These are phyloP conservation scores for Simplicillium sp. DNA, from an alignment of 2,329 filamentous ascomycete genomes.

Conservation along the genomic window DNA sequence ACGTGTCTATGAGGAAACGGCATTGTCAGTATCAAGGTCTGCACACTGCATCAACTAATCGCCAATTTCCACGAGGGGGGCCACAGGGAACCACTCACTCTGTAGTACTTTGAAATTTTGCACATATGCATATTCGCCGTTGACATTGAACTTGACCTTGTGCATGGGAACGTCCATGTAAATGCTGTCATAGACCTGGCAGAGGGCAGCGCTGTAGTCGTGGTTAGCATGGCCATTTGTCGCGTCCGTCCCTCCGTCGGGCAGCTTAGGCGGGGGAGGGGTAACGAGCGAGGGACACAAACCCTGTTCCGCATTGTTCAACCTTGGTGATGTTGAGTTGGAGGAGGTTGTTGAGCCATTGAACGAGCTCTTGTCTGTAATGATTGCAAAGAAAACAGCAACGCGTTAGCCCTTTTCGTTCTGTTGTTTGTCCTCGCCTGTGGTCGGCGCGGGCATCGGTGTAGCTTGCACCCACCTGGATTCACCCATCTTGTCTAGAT, in stretches of 20 bases:
- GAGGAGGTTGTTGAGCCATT: slow-evolving; percentile 95
- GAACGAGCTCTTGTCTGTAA: slow-evolving; percentile 82
- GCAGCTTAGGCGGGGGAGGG: slow-evolving; percentile 10
- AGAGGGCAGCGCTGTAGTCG: slow-evolving; percentile 69
- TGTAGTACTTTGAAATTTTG: slow-evolving; percentile 98
- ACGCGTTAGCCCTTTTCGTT: not conserved
- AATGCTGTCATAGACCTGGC: slow-evolving; percentile 98
- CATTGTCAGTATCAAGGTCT: slow-evolving; percentile 3
- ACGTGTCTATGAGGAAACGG: slow-evolving; percentile 52
- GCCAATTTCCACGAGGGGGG: slow-evolving; percentile 4
- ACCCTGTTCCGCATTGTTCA: slow-evolving; percentile 98
- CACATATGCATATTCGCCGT: slow-evolving; percentile 92
- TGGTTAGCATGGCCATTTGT: slow-evolving; percentile 2
- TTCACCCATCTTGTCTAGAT: slow-evolving; percentile 33
- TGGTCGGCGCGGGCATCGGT: slow-evolving; percentile 2
- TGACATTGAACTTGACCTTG: slow-evolving; percentile 96
- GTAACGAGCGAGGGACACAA: slow-evolving; percentile 24
- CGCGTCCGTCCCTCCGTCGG: slow-evolving; percentile 1
- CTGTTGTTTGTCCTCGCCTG: not conserved
- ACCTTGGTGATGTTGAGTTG: slow-evolving; percentile 98
- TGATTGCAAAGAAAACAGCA: not conserved
- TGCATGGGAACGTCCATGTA: slow-evolving; percentile 92
- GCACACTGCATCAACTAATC: slow-evolving; percentile 1
- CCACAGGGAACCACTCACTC: slow-evolving; percentile 48
- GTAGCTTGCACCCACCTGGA: slow-evolving; percentile 27